Evolutionary conservation across 805 yeast genomes (phyloP), one percentile per base, ranked within the genome.

Genomic region (Zygotorulaspora chibaensis): DNA sequence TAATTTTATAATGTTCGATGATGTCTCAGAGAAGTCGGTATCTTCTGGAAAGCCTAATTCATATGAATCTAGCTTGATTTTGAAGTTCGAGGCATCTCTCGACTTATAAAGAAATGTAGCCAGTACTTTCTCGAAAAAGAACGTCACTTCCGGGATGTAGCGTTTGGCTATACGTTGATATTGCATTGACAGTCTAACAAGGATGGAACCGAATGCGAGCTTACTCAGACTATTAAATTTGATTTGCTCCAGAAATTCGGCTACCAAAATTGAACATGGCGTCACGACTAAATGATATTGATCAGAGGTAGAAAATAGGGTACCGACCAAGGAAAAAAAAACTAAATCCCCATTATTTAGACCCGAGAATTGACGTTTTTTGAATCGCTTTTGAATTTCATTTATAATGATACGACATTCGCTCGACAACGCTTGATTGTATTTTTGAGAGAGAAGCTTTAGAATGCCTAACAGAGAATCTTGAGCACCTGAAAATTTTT

Each of bases 211-310:
- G 45, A 78, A 75, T 37, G 79, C 76, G 5, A 83, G 52, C 36
- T 68, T 71, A 23, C 63, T 63, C 20, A 77, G 49, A 3, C 72
- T 59, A 17, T 60, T 59, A 23, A 67, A 64, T 35, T 73, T 72
- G 16, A 77, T 56, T 54, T 76, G 79, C 43, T 82, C 80, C 45
- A 91, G 67, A 11, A 79, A 71, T 63, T 87, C 91, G 40, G 83
- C 77, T 71, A 88, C 79, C 33, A 87, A 67, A 28, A 93, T 76
- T 26, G 79, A 69, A 1, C 91, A 76, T 3, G 97, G 96, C 0
- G 96, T 90, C 3, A 83, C 90, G 9, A 93, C 84, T 48, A 89
- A 73, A 71, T 93, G 99, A 67, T 86, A 91, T 61, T 88, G 90
- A 71, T 93, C 99, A 0, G 99, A 93, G 0, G 97, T 88, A 0